These are phyloP conservation scores for Monocercomonoides exilis DNA, from an alignment of 78 protist species.

Conservation along the genomic window DNA sequence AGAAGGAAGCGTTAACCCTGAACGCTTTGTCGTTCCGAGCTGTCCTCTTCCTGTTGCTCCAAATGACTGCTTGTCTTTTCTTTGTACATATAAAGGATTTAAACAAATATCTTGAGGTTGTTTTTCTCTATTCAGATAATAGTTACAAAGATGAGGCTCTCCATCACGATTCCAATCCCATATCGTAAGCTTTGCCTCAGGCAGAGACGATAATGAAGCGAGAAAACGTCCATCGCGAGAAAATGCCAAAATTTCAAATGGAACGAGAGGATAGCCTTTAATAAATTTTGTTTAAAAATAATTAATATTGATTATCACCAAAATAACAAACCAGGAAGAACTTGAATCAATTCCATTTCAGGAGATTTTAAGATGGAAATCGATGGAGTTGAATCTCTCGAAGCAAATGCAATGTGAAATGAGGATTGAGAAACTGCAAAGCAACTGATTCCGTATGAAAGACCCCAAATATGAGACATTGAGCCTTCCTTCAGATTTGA, in stretches of 20 bases:
- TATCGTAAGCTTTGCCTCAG: neutral
- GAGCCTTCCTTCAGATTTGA: neutral
- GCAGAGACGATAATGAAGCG: neutral
- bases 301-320: neutral
- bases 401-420: neutral
- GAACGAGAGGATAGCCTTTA: neutral
- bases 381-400: neutral
- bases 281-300: neutral
- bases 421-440: neutral
- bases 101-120: neutral
- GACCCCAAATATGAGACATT: neutral
- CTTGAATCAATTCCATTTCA: neutral
- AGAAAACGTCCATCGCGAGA: neutral
- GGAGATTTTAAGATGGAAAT: neutral
- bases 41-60: too few relatives aligned
- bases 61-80: too few relatives aligned
- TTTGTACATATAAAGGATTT: too few relatives aligned
- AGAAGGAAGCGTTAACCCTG: too few relatives aligned
- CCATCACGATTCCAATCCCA: neutral
- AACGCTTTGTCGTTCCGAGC: too few relatives aligned
- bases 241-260: neutral
- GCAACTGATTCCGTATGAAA: neutral
- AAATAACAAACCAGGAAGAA: neutral
- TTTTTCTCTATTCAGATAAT: neutral
- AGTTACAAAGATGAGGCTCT: neutral